Evolutionary conservation across 2,329 filamentous ascomycete genomes (phyloP), one percentile per base, ranked within the genome.

Genomic region (Aspergillus transmontanensis): DNA sequence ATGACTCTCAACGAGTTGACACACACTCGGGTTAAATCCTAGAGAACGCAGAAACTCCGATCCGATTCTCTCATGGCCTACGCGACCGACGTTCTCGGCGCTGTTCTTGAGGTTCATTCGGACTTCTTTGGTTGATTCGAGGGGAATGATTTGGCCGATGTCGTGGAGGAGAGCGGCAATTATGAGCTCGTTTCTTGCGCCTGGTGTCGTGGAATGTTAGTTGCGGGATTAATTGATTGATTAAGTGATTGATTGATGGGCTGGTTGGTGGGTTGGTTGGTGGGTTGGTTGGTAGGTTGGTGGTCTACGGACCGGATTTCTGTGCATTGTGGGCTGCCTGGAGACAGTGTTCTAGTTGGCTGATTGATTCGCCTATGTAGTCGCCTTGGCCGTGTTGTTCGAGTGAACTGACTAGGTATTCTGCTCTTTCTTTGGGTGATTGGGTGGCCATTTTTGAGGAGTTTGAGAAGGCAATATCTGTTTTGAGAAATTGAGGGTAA

Each of bases 91-190:
- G 55, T 75, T 76, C 14, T 72, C 69, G 2, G 64, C 62, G 45
- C 68, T 69, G 7, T 67, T 66, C 12, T 61, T 62, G 39, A 76
- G 66, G 26, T 71, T 68, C 72, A 74, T 73, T 3, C 72, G 66
- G 9, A 66, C 65, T 60, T 72, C 76, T 32, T 67, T 73, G 26
- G 64, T 73, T 30, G 62, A 69, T 62, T 71, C 67, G 1, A 78
- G 50, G 3, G 79, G 79, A 16, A 81, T 74, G 60, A 81, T 78
- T 30, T 80, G 78, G 19, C 79, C 79, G 55, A 81, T 76, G 58
- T 82, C 80, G 63, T 81, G 80, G 6, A 81, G 71, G 11, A 81
- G 67, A 9, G 79, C 76, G 0, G 78, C 79, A 28, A 79, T 69
- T 4, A 80, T 65, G 3, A 75, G 73, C 7, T 73, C 66, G 12